Percentiles rank a stretch among this genome's conserved stretches.
Evolutionary conservation across 2,329 filamentous ascomycete species (phyloP).

Genomic region (Botrytis hyacinthi): DNA sequence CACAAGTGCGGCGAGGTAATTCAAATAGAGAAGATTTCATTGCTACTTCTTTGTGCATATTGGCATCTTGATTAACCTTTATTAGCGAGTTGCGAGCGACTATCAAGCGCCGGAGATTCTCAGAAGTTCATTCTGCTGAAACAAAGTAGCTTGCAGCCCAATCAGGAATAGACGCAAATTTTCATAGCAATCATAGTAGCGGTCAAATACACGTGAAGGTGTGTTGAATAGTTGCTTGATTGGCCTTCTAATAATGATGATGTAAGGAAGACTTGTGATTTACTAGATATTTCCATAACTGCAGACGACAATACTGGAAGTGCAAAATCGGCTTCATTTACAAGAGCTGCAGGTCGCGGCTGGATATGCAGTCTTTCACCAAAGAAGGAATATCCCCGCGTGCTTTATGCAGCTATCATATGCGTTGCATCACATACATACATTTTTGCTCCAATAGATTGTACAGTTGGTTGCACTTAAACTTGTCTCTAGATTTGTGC

Average conservation of each 20-base stretch:
- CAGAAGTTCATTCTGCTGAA: neutral
- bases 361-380: neutral
- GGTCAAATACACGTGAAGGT: neutral
- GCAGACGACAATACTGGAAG: neutral
- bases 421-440: neutral
- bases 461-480: neutral
- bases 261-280: too few relatives aligned
- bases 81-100: neutral
- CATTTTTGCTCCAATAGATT: neutral
- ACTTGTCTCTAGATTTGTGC: neutral
- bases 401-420: neutral
- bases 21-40: too few relatives aligned
- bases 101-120: neutral
- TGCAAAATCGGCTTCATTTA: neutral
- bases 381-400: neutral
- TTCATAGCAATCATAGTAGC: neutral
- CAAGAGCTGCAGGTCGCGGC: neutral
- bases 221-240: neutral
- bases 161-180: neutral
- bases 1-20: neutral
- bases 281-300: neutral
- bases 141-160: neutral
- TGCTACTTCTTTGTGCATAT: neutral
- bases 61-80: neutral
- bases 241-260: neutral